phyloP scores from a whole-genome alignment of 768 basidiomycete genomes.

The Mycena chlorophos region DNA sequence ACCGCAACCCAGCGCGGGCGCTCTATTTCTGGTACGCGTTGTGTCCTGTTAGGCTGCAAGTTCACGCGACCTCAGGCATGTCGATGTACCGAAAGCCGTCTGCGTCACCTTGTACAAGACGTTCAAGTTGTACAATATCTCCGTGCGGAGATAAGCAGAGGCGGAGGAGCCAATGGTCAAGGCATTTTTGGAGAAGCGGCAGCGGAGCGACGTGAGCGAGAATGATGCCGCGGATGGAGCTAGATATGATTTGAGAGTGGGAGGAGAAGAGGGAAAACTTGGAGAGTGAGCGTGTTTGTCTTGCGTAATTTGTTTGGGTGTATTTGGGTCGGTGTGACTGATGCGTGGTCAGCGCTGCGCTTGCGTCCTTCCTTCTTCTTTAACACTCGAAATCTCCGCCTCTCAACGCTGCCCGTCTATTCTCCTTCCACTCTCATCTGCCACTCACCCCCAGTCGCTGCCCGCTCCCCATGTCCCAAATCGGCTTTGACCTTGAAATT shows the following conservation, averaged over 20 bases:
- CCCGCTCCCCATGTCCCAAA: too few relatives aligned
- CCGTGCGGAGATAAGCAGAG: slow-evolving; percentile 71
- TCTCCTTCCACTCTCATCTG: too few relatives aligned
- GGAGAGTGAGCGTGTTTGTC: slow-evolving; percentile 83
- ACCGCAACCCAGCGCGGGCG: slow-evolving; percentile 84
- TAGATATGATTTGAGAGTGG: slow-evolving; percentile 72
- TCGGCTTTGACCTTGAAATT: too few relatives aligned
- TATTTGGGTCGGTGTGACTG: slow-evolving; percentile 47
- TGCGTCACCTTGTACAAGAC: slow-evolving; percentile 71
- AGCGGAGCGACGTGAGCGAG: slow-evolving; percentile 81
- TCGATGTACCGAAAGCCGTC: slow-evolving; percentile 83
- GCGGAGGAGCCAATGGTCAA: slow-evolving; percentile 62
- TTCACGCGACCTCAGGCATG: slow-evolving; percentile 63
- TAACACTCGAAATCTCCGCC: too few relatives aligned
- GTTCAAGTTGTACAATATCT: slow-evolving; percentile 90
- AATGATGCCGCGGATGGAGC: slow-evolving; percentile 77
- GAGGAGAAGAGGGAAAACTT: slow-evolving; percentile 73
- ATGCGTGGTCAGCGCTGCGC: slow-evolving; percentile 23
- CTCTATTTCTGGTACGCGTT: slow-evolving; percentile 83
- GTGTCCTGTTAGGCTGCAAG: background rate
- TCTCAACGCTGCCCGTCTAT: too few relatives aligned
- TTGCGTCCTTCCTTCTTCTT: too few relatives aligned
- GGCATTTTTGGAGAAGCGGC: slow-evolving; percentile 77
- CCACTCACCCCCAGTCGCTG: too few relatives aligned
- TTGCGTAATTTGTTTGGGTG: slow-evolving; percentile 77